Conservation (phyloP, 108 stramenopile genomes). For the Discostella stelligeroides region DNA sequence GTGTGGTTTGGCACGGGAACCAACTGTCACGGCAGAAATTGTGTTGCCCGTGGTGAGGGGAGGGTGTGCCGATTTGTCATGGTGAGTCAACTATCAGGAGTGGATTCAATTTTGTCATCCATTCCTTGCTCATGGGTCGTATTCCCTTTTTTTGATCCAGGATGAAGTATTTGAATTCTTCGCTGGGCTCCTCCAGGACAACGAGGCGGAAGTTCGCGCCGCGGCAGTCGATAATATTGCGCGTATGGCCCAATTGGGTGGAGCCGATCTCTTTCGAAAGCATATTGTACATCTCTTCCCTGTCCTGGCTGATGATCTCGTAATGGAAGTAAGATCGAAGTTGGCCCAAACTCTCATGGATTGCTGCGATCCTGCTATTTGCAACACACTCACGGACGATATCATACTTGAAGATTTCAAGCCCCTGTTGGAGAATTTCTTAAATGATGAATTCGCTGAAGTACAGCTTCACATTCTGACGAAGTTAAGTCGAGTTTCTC, state of each 20-base stretch:
- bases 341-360: constrained; percentile 72
- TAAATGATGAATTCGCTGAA: constrained; percentile 90
- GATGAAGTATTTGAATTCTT: constrained; percentile 73
- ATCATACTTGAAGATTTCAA: constrained; percentile 81
- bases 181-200: constrained; percentile 80
- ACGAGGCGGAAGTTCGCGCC: constrained; percentile 94
- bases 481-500: constrained; percentile 80
- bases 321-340: constrained; percentile 61
- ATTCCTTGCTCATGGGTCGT: no score
- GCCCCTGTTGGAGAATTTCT: constrained; percentile 79
- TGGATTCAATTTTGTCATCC: no score
- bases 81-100: no score
- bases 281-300: constrained; percentile 77
- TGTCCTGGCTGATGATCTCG: constrained; percentile 61
- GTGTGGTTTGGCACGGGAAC: constrained; percentile 60
- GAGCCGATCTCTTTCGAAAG: constrained; percentile 66
- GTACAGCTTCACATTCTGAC: constrained; percentile 88
- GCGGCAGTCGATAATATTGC: constrained; percentile 90
- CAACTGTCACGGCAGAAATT: constrained; percentile 51
- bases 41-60: constrained; percentile 81
- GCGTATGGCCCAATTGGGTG: constrained; percentile 82
- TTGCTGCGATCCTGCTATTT: constrained; percentile 66
- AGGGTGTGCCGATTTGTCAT: constrained; percentile 80
- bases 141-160: constrained; percentile 21
- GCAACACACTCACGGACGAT: constrained; percentile 65